Evolutionary conservation across 805 yeast species (phyloP), one percentile per base, ranked within the genome.

Genomic region (Kodamaea kaohsiungensis): DNA sequence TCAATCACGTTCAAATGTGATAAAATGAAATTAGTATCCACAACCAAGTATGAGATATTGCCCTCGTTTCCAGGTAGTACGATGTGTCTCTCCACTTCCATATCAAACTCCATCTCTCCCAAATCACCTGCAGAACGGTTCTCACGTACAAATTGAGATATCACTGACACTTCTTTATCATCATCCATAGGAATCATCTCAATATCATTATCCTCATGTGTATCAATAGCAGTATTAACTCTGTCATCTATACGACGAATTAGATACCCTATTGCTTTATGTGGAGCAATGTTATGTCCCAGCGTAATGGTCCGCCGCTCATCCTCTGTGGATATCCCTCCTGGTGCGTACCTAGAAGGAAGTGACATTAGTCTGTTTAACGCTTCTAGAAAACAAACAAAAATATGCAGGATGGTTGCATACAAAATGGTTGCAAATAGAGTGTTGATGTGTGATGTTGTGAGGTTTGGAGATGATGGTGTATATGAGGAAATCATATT

Each of bases 11-110:
- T 67, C 45, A 90, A 67, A 64, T 91, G 91, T 1, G 91, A 82
- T 2, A 92, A 69, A 12, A 89, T 74, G 64, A 92, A 89, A 64
- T 92, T 92, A 1, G 98, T 92, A 65, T 92, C 98, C 0, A 90
- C 73, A 0, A 91, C 85, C 56, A 91, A 71, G 17, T 74, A 71
- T 10, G 84, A 68, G 7, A 59, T 43, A 51, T 40, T 40, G 7
- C 45, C 45, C 12, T 15, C 69, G 35, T 58, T 63, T 1, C 52
- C 46, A 3, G 54, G 45, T 19, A 59, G 57, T 8, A 52, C 17
- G 17, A 55, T 55, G 3, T 64, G 51, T 17, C 42, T 3, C 19
- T 61, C 55, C 27, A 62, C 62, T 15, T 18, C 48, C 37, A 27
- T 45, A 9, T 45, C 37, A 27, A 30, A 25, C 35, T 15, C 54